Evolutionary conservation across 2,329 filamentous ascomycete species (phyloP).

Genomic region (Sporothrix curviconia): DNA sequence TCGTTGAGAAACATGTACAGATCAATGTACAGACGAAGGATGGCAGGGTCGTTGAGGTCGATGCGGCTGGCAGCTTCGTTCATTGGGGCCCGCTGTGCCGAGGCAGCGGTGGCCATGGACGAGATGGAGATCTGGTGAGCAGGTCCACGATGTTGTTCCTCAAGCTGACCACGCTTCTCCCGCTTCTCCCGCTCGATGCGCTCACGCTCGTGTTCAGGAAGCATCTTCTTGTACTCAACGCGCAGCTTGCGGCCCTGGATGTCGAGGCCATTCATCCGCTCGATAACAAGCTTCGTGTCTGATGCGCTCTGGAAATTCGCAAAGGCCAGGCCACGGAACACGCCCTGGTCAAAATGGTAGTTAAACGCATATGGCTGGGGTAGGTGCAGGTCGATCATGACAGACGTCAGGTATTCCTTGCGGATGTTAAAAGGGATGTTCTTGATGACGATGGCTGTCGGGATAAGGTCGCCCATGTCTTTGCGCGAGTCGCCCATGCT

Average conservation of each 20-base stretch:
- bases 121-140: slow-evolving; percentile 84
- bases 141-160: slow-evolving; percentile 88
- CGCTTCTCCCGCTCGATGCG: slow-evolving; percentile 95
- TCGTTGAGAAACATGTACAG: slow-evolving; percentile 79
- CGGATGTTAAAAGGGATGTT: slow-evolving; percentile 98
- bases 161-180: slow-evolving; percentile 87
- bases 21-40: slow-evolving; percentile 83
- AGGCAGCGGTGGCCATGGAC: slow-evolving; percentile 45
- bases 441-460: slow-evolving; percentile 98
- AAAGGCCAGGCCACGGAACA: slow-evolving; percentile 92
- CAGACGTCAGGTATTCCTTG: slow-evolving; percentile 85
- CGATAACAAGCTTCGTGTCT: slow-evolving; percentile 87
- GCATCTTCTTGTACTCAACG: slow-evolving; percentile 99
- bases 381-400: slow-evolving; percentile 92
- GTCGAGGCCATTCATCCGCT: slow-evolving; percentile 91
- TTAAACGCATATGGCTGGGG: slow-evolving; percentile 98
- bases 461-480: slow-evolving; percentile 82
- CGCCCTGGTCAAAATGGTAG: slow-evolving; percentile 97
- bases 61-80: slow-evolving; percentile 30
- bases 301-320: slow-evolving; percentile 96
- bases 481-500: slow-evolving; percentile 36
- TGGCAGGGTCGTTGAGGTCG: slow-evolving; percentile 85
- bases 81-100: slow-evolving; percentile 5
- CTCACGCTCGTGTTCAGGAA: slow-evolving; percentile 88
- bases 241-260: slow-evolving; percentile 88